Percentiles rank a stretch among this genome's conserved stretches.
Evolutionary conservation across 768 basidiomycete species (phyloP).

Genomic region (Leucogyrophana mollusca): DNA sequence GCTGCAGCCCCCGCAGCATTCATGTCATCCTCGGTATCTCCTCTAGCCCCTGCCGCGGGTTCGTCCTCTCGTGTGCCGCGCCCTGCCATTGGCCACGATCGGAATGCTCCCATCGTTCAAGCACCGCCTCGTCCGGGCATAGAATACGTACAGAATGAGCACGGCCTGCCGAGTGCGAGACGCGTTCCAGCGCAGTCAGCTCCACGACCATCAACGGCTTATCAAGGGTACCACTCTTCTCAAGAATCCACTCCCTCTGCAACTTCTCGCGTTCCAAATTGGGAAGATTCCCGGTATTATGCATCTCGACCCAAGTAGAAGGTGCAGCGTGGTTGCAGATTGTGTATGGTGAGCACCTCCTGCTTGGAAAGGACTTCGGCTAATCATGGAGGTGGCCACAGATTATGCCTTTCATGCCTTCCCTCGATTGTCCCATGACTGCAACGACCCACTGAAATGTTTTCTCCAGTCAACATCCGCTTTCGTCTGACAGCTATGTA

Average conservation of each 20-base stretch:
- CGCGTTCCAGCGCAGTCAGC: slow-evolving; percentile 7
- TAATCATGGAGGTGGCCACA: too few species aligned
- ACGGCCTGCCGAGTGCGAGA: slow-evolving; percentile 8
- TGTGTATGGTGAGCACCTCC: too few species aligned
- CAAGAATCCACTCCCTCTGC: slow-evolving; percentile 16
- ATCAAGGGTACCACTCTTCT: background rate
- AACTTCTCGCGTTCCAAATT: too few species aligned
- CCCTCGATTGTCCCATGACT: too few species aligned
- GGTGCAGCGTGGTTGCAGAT: too few species aligned
- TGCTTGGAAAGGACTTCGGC: too few species aligned
- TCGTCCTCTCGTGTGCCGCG: background rate
- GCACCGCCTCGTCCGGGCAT: slow-evolving; percentile 10
- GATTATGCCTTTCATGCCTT: too few species aligned
- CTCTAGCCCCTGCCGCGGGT: background rate
- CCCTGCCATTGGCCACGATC: slow-evolving; percentile 8
- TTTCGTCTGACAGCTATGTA: background rate
- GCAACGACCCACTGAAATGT: background rate
- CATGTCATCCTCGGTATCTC: slow-evolving; percentile 3
- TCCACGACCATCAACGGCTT: slow-evolving; percentile 2
- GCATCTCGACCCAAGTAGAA: too few species aligned
- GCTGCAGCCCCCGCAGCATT: slow-evolving; percentile 7
- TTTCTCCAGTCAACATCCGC: background rate
- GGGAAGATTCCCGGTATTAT: too few species aligned
- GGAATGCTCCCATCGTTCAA: slow-evolving; percentile 1
- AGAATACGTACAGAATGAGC: slow-evolving; percentile 12